Conservation (phyloP, 208 protist genomes). For the Crithidia fasciculata region DNA sequence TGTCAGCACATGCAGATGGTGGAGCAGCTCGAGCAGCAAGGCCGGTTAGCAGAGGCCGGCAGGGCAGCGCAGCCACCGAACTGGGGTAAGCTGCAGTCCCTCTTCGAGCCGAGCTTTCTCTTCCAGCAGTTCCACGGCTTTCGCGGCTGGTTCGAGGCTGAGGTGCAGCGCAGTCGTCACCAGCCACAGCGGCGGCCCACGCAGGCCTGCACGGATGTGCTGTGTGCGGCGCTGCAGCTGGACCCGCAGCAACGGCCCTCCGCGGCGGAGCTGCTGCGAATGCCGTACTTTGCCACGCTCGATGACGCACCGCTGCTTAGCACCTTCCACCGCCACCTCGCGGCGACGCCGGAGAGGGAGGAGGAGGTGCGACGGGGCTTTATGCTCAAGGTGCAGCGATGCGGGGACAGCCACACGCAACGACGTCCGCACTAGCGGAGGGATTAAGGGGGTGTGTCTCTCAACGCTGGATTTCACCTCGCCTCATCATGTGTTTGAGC, state of each 20-base stretch:
- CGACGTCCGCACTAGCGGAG: constrained; percentile 25
- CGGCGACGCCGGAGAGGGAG: constrained; percentile 23
- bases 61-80: constrained; percentile 16
- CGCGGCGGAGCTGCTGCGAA: constrained; percentile 75
- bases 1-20: constrained; percentile 58
- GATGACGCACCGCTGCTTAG: constrained; percentile 30
- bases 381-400: constrained; percentile 32
- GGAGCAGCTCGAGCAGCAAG: constrained; percentile 43
- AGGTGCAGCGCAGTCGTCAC: constrained; percentile 54
- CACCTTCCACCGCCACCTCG: constrained; percentile 18
- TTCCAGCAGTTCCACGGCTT: constrained; percentile 75
- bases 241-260: constrained; percentile 74
- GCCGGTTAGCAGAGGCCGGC: constrained; percentile 15
- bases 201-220: constrained; percentile 70
- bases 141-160: constrained; percentile 67
- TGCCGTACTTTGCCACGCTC: constrained; percentile 71
- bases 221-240: constrained; percentile 76
- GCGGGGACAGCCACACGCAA: constrained; percentile 35
- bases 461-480: too few relatives aligned
- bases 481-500: too few relatives aligned
- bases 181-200: constrained; percentile 54
- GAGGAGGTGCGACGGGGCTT: constrained; percentile 35
- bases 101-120: constrained; percentile 75
- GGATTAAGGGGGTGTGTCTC: neutral
- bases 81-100: constrained; percentile 38